Base-by-base conservation (phyloP, 2,329 filamentous ascomycete genomes). In the Hymenoscyphus albidus region DNA sequence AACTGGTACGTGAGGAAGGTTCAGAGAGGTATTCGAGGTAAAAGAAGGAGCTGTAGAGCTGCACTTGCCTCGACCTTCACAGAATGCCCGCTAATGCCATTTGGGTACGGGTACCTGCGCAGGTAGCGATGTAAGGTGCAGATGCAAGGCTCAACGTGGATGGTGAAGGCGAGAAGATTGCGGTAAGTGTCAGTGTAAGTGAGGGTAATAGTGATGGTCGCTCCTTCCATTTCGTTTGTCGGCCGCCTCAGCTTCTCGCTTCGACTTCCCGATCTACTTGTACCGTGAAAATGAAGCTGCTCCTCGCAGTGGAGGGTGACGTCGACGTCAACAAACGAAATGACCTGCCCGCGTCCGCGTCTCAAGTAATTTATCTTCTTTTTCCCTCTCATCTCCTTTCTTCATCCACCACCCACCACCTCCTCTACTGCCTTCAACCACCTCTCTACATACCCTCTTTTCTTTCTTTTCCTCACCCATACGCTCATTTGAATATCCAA, bases 401-500 rank as follows among this genome's bases (percentile, higher is more conserved):
- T 51, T 27, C 22, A 22, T 35, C 9, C 44, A 22, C 18, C n/a
- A 58, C n/a, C 56, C 13, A 39, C 35, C 22, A 32, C n/a, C 5
- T 38, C 32, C 31, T 54, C 35, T 18, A 32, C 27, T 32, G 22
- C 51, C 35, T 35, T 10, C 61, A 44, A n/a, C 40, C 61, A 51
- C 61, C 16, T 35, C 18, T 14, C 18, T 32, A 42, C 44, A 16
- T 38, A 40, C 27, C 38, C 32, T 64, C 35, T 18, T 18, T 42
- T 64, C 42, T 35, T 40, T 62, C 44, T 3, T 42, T 42, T 60
- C 60, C 56, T 27, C 60, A 51, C 27, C 18, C 42, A 32, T 39
- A 65, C 59, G 59, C 22, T 62, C 64, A 38, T 65, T 65, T 60
- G 31, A 59, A 38, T 39, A 22, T 61, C 32, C 22, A 40, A 38